Base-by-base conservation (phyloP, 1,139 yeast species). In the Kluyveromyces sp. region DNA sequence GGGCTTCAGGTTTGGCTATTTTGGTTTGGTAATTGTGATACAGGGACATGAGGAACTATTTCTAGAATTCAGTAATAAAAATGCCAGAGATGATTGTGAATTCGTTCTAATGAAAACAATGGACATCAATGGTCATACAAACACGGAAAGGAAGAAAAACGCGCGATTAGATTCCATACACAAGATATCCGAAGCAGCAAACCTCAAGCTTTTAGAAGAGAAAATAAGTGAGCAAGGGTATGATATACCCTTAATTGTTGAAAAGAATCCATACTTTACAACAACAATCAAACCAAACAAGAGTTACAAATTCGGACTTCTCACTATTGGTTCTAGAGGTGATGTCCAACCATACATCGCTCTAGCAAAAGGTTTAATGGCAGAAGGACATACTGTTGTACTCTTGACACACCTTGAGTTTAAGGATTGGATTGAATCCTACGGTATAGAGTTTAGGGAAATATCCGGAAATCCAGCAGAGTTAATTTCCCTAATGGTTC, bases 291-390 rank as follows among this genome's bases (percentile, higher is more conserved):
- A 69, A 43, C 82, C 88, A 0, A 61, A 71, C 0, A 74, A 76
- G 28, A 68, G 79, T 1, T 75, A 75, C 53, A 77, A 74, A 39
- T 77, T 90, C 57, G 83, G 88, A 0, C 68, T 89, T 47, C 67
- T 90, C 48, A 90, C 97, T 0, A 90, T 90, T 59, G 97, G 97
- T 0, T 87, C 96, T 0, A 72, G 97, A 48, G 97, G 97, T 39
- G 97, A 90, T 65, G 97, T 90, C 5, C 97, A 90, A 63, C 97
- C 97, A 0, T 92, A 89, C 61, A 83, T 90, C 53, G 92, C 97
- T 0, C 67, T 90, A n/a, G 94, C 87, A 0, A 79, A 81, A 55
- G 96, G 92, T 0, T 69, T 90, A 42, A 65, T 78, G 41, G 70
- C 71, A 31, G 96, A 90, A 57, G 97, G 97, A 0, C 97, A 90